Evolutionary conservation across 163 green algal genomes (phyloP).

Genomic region (Scenedesmus sp.): DNA sequence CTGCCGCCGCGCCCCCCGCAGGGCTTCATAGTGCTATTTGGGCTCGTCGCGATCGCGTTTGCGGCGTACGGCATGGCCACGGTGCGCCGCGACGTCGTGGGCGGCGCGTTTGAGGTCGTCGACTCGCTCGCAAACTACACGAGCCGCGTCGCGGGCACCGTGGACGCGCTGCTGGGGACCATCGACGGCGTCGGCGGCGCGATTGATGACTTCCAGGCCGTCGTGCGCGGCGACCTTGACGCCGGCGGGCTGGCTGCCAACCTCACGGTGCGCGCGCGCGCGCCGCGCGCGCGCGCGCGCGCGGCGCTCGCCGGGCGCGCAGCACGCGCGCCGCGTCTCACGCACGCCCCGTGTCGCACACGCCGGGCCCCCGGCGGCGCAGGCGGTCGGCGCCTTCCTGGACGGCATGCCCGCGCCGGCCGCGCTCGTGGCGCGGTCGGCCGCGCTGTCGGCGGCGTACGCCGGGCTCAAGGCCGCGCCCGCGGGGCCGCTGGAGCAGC

Average conservation of each 20-base stretch:
- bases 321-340: too few species aligned
- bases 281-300: neutral
- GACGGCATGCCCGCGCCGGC: slow-evolving; percentile 1
- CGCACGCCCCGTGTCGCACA: too few species aligned
- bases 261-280: slow-evolving; percentile 29
- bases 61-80: slow-evolving; percentile 42
- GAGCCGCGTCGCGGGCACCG: neutral
- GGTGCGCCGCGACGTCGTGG: slow-evolving; percentile 2
- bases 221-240: slow-evolving; percentile 27
- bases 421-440: neutral
- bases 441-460: neutral
- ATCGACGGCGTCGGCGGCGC: slow-evolving; percentile 5
- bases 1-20: slow-evolving; percentile 5
- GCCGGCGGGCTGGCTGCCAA: neutral
- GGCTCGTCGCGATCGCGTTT: slow-evolving; percentile 15
- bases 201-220: slow-evolving; percentile 42
- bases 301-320: too few species aligned
- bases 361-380: neutral
- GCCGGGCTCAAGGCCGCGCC: slow-evolving; percentile 7
- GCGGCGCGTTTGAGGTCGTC: neutral
- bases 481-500: neutral
- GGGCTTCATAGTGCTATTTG: slow-evolving; percentile 42
- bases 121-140: slow-evolving; percentile 11
- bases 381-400: slow-evolving; percentile 35
- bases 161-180: slow-evolving; percentile 24